phyloP scores from a whole-genome alignment of 805 yeast genomes.

The Ogataea minuta region DNA sequence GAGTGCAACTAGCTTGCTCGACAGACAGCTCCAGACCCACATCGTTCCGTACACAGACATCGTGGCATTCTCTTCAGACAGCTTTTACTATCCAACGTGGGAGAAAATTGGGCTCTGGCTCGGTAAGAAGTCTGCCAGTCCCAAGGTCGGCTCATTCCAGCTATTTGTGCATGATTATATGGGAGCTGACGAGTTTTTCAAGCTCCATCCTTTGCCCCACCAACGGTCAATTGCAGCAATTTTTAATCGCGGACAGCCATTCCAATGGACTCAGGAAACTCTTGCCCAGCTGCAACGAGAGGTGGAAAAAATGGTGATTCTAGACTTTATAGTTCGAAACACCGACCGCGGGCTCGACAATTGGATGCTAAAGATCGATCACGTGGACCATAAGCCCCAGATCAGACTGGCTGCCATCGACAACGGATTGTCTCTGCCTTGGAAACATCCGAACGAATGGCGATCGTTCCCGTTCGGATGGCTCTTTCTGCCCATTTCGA shows the following conservation, averaged over 20 bases:
- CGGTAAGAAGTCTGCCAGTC: slow-evolving; percentile 31
- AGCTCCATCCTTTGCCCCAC: slow-evolving; percentile 50
- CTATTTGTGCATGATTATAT: slow-evolving; percentile 55
- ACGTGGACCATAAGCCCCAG: slow-evolving; percentile 32
- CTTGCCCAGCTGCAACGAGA: slow-evolving; percentile 55
- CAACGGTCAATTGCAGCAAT: slow-evolving; percentile 8
- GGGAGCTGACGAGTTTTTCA: slow-evolving; percentile 61
- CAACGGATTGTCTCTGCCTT: slow-evolving; percentile 72
- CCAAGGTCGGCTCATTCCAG: slow-evolving; percentile 67
- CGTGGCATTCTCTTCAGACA: slow-evolving; percentile 45
- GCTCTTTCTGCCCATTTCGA: slow-evolving; percentile 61
- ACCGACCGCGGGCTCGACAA: slow-evolving; percentile 75
- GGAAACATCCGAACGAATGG: slow-evolving; percentile 85
- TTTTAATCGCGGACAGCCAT: slow-evolving; percentile 24
- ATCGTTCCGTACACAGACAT: slow-evolving; percentile 69
- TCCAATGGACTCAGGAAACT: slow-evolving; percentile 52
- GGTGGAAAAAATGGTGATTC: slow-evolving; percentile 64
- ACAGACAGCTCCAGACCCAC: slow-evolving; percentile 53
- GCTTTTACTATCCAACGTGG: slow-evolving; percentile 54
- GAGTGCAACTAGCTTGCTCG: slow-evolving; percentile 67
- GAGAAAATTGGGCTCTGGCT: slow-evolving; percentile 33
- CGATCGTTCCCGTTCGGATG: slow-evolving; percentile 78
- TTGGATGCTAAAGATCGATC: slow-evolving; percentile 69
- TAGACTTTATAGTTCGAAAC: slow-evolving; percentile 71
- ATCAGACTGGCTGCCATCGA: slow-evolving; percentile 70